Evolutionary conservation across 1,139 yeast genomes (phyloP), one percentile per base, ranked within the genome.

Genomic region (Torulaspora pretoriensis): DNA sequence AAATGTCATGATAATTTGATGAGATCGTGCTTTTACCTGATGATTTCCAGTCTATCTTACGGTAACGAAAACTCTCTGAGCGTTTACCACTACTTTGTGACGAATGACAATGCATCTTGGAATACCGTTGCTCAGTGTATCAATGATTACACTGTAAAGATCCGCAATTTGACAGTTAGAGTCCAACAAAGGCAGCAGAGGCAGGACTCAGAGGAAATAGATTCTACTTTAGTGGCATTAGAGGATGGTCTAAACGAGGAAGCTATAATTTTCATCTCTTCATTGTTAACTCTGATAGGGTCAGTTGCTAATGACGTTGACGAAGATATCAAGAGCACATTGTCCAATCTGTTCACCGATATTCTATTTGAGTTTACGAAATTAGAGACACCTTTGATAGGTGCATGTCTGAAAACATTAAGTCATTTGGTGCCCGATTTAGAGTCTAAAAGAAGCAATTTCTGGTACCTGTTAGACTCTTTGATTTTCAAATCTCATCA

Each of bases 1-100:
- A 80, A 81, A 46, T 84, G 90, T 57, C 88, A 84, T 50, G 86
- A 92, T 10, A 83, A 94, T 5, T 70, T 89, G 44, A 88, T 90
- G 70, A 78, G 88, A 40, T 83, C 97, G 0, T 77, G 96, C 0
- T 89, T 83, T 57, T 81, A 92, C 52, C 73, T 87, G 47, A 75
- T 92, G 73, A 69, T 92, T 44, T 81, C 94, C 1, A 81, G 95
- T 4, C 70, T 92, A 35, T 72, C 92, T 0, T 74, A 75, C 14
- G 87, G 83, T n/a, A 71, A 72, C 1, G 73, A 71, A 10, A 75
- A 77, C 43, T 74, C 87, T 1, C 54, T 63, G 3, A 71, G 76
- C 40, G 74, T 74, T 1, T 75, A 72, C 47, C 67, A 65, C 45
- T 66, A 66, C 51, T 56, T 68, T 45, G 65, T 67, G 19, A 57